Evolutionary conservation across 495 filamentous ascomycete species (phyloP).

Genomic region (Xylaria curta): DNA sequence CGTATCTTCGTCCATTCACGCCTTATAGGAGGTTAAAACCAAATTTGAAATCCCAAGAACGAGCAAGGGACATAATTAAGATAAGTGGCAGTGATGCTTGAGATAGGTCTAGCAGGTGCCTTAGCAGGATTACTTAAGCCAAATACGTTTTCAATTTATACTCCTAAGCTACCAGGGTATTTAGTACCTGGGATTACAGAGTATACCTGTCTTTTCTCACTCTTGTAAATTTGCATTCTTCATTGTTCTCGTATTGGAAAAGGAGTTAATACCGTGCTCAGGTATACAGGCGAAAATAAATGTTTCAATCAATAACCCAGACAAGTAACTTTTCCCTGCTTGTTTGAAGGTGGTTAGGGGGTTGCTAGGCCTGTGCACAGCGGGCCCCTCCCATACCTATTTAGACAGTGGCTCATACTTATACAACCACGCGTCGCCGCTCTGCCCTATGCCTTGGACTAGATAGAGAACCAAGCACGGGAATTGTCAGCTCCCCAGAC

Average conservation of each 20-base stretch:
- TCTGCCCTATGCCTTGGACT: background rate
- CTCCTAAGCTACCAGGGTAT: background rate
- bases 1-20: background rate
- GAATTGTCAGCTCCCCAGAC: background rate
- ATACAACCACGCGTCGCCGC: background rate
- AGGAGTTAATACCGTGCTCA: background rate
- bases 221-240: background rate
- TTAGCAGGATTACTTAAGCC: background rate
- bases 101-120: background rate
- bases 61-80: conserved; percentile 1
- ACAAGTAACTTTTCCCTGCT: background rate
- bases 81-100: background rate
- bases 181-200: background rate
- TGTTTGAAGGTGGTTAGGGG: background rate
- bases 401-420: background rate
- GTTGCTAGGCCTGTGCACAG: background rate
- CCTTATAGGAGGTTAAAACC: background rate
- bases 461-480: conserved; percentile 3
- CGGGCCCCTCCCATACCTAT: background rate
- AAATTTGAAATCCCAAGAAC: background rate
- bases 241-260: background rate
- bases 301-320: background rate
- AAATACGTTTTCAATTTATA: background rate
- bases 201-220: background rate
- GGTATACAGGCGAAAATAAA: background rate